These are phyloP conservation scores for Xylaria sp. DNA, from an alignment of 2,329 filamentous ascomycete species.

Conservation along the genomic window DNA sequence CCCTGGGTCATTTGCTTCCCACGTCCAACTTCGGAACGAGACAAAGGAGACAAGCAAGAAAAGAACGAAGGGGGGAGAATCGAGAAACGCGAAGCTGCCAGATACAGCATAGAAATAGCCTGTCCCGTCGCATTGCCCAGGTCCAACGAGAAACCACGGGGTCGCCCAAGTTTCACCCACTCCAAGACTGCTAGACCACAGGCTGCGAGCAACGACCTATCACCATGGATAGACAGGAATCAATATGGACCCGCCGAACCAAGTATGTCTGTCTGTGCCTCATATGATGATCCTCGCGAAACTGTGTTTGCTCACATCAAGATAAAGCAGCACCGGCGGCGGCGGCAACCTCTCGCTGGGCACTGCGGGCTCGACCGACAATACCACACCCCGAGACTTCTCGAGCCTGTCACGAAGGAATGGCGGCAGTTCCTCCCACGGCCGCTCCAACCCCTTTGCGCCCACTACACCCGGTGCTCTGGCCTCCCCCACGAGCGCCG, in stretches of 20 bases:
- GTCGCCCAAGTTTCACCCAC: conserved; percentile 31
- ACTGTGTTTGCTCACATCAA: conserved; percentile 17
- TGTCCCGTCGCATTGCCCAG: conserved; percentile 32
- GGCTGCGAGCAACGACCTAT: conserved; percentile 28
- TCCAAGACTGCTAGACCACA: conserved; percentile 31
- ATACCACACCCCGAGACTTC: conserved; percentile 57
- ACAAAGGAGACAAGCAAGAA: neutral
- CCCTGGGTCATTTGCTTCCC: neutral
- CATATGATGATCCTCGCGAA: conserved; percentile 17
- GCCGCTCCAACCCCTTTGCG: conserved; percentile 81
- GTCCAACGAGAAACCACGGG: conserved; percentile 31
- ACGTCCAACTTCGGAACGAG: conserved; percentile 1
- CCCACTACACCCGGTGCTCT: conserved; percentile 77
- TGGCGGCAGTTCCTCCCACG: conserved; percentile 77
- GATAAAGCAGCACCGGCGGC: conserved; percentile 63
- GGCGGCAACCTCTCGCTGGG: conserved; percentile 90
- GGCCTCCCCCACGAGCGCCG: conserved; percentile 79
- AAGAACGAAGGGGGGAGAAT: conserved; percentile 1
- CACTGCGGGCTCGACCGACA: conserved; percentile 67
- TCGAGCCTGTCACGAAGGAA: conserved; percentile 69
- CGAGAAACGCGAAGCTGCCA: neutral
- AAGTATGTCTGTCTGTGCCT: conserved; percentile 68
- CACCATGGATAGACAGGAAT: conserved; percentile 66
- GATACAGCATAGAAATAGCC: conserved; percentile 12
- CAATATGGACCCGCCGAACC: conserved; percentile 81